Evolutionary conservation across 2,329 filamentous ascomycete species (phyloP), one percentile per base, ranked within the genome.

Genomic region (Venturia aucupariae): DNA sequence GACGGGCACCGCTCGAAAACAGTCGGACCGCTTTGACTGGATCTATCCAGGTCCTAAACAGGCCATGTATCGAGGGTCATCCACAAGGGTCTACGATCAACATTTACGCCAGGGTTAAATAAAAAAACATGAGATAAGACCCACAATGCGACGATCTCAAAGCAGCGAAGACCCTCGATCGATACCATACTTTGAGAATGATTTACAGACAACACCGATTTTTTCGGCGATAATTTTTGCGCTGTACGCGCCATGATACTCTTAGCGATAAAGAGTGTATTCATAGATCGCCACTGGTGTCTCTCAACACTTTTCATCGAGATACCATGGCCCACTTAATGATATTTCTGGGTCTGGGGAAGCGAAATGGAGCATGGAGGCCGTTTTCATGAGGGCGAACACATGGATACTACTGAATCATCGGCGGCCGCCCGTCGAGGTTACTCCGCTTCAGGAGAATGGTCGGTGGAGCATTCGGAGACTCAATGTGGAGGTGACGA

Each of bases 321-420:
- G 51, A 35, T 30, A 35, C 13, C 27, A n/a, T 35, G 30, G 51
- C 30, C 51, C 51, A 57, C 51, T 35, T 13, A 30, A 22, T 38
- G 35, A 38, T 35, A 27, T 57, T 57, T n/a, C 51, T 57, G 51
- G 51, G 51, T 57, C 51, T 57, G 51, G 51, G 51, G 51, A 35
- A 35, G 46, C 51, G 51, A 57, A 35, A 35, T 57, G 51, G 51
- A 35, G 51, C n/a, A 17, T n/a, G 51, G 51, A 57, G 27, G 10
- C 48, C 24, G 15, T 32, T n/a, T n/a, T 54, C 48, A 32, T n/a
- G 3, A 35, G n/a, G 17, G 51, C 35, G 51, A 57, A 35, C n/a
- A 57, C 2, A 35, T 57, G 51, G 30, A n/a, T 51, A 51, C 51
- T 51, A 51, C 51, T 22, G 15, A 35, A 57, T 15, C 30, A n/a